These are phyloP conservation scores for Coemansia sp. DNA, from an alignment of 371 early-diverging fungal species.

Conservation along the genomic window DNA sequence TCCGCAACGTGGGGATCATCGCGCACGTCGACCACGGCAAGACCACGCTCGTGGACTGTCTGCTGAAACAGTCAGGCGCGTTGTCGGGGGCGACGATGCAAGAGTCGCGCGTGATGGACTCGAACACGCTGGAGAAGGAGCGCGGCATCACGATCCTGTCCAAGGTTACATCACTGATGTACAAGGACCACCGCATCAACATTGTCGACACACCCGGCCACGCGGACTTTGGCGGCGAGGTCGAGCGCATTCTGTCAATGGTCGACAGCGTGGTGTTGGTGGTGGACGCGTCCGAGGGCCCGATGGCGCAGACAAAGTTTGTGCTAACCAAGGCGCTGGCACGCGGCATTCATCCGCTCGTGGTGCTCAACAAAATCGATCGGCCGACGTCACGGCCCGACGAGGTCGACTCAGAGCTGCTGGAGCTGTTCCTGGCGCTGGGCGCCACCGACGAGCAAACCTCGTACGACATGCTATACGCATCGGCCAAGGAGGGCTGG, in stretches of 20 bases:
- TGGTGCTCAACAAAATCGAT: conserved; percentile 80
- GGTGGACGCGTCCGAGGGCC: conserved; percentile 80
- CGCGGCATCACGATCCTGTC: conserved; percentile 83
- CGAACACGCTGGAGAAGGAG: conserved; percentile 75
- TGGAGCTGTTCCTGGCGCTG: conserved; percentile 72
- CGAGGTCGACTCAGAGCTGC: conserved; percentile 69
- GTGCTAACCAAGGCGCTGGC: conserved; percentile 73
- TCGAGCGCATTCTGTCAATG: conserved; percentile 82
- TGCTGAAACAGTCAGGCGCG: conserved; percentile 63
- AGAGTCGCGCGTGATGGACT: conserved; percentile 76
- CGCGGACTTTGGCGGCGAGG: conserved; percentile 79
- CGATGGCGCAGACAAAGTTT: conserved; percentile 83
- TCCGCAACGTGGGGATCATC: conserved; percentile 58
- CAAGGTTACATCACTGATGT: conserved; percentile 68
- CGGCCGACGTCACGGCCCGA: conserved; percentile 68
- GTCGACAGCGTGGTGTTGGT: conserved; percentile 79
- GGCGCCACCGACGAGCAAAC: conserved; percentile 75
- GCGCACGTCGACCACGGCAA: conserved; percentile 89
- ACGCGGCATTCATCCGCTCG: conserved; percentile 65
- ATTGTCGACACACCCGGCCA: conserved; percentile 85
- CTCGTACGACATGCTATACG: conserved; percentile 69
- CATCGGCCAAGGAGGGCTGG: conserved; percentile 82
- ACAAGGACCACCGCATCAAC: conserved; percentile 71
- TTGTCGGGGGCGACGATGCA: conserved; percentile 50
- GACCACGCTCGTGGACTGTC: conserved; percentile 97